A percentile compares a stretch with the other conserved stretches of the same genome.
phyloP scores from a whole-genome alignment of 257 asterid genomes.

The Hygrophila difformis region DNA sequence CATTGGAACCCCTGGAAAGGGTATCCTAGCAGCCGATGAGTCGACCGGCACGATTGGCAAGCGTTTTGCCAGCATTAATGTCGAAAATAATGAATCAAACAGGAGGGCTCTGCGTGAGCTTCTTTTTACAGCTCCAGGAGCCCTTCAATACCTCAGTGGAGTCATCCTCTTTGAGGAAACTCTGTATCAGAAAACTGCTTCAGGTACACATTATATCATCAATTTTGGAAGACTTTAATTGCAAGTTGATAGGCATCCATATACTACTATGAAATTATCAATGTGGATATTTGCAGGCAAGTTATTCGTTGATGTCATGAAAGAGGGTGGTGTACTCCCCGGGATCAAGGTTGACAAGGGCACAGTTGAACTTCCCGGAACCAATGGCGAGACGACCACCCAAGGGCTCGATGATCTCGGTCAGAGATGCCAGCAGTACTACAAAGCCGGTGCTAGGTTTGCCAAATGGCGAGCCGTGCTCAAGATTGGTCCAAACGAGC shows the following conservation, averaged over 20 bases:
- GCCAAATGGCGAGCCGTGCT: too few species aligned
- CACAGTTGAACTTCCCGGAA: background rate
- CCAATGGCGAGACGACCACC: background rate
- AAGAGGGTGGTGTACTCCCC: background rate
- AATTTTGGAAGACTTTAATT: background rate
- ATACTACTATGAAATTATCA: background rate
- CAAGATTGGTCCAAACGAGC: too few species aligned
- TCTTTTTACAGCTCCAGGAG: too few species aligned
- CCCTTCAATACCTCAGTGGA: too few species aligned
- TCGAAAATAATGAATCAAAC: background rate
- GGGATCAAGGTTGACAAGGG: background rate
- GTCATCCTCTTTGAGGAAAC: too few species aligned
- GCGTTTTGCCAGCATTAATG: background rate
- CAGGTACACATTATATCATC: background rate
- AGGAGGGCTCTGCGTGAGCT: too few species aligned
- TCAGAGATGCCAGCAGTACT: conserved; percentile 2
- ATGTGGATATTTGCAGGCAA: background rate
- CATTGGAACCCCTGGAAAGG: too few species aligned
- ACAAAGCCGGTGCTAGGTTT: background rate
- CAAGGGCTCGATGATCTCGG: background rate
- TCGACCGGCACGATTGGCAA: too few species aligned
- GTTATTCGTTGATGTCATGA: too few species aligned
- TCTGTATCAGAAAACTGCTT: background rate
- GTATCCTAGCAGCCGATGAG: background rate
- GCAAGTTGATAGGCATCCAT: too few species aligned